Evolutionary conservation across 176 grass and related monocot species (phyloP).

Genomic region (Bolboschoenus planiculmis): DNA sequence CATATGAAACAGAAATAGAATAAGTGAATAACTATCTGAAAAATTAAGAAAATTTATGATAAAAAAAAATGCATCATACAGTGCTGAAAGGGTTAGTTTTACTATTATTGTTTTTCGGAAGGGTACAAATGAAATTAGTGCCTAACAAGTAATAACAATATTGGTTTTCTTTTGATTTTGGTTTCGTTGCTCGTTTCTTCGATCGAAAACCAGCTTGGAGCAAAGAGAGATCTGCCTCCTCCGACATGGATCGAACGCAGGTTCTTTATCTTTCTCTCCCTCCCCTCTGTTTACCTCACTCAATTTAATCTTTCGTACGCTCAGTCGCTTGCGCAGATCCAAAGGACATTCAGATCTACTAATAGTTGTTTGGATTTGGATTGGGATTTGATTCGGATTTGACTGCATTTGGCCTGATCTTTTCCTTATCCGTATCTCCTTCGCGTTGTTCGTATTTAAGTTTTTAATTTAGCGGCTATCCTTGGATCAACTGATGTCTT

Average conservation of each 20-base stretch:
- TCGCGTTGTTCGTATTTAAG: not conserved
- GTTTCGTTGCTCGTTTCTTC: not conserved
- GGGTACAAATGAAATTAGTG: not conserved
- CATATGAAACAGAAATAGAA: not conserved
- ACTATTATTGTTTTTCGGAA: not conserved
- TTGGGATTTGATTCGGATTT: not conserved
- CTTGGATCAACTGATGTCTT: not conserved
- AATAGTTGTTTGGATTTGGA: not conserved
- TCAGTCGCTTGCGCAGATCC: constrained; percentile 7
- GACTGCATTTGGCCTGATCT: constrained; percentile 9
- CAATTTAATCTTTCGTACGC: not conserved
- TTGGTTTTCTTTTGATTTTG: not conserved
- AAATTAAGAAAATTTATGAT: not conserved
- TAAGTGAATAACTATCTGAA: too few relatives aligned
- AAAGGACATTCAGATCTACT: not conserved
- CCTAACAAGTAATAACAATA: not conserved
- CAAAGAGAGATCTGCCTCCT: constrained; percentile 1
- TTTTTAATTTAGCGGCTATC: not conserved
- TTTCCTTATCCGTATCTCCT: not conserved
- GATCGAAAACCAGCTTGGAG: constrained; percentile 3
- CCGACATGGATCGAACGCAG: constrained; percentile 26
- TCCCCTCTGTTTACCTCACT: not conserved
- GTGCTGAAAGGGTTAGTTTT: not conserved
- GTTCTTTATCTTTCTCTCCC: not conserved
- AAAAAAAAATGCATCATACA: not conserved